These are phyloP conservation scores for Solanum chacoense DNA, from an alignment of 305 asterid genomes.

Conservation along the genomic window DNA sequence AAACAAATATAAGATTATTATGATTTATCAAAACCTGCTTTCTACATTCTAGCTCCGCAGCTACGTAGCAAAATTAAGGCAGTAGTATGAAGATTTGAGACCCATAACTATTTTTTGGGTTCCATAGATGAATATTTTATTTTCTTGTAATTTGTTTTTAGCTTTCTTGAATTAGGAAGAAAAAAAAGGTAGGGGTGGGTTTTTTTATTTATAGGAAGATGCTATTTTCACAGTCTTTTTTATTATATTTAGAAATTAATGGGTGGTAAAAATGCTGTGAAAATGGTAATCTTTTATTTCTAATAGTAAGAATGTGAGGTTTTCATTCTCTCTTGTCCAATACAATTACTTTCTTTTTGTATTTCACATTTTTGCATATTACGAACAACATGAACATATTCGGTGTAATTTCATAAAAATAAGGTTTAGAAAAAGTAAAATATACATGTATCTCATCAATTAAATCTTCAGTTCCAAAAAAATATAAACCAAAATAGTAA, in stretches of 20 bases:
- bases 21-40: background rate
- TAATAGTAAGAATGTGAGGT: background rate
- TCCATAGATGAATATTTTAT: background rate
- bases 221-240: slow-evolving; percentile 63
- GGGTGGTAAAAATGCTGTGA: slow-evolving; percentile 48
- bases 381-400: no score
- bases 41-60: background rate
- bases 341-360: background rate
- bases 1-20: background rate
- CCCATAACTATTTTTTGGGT: background rate
- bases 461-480: no score
- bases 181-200: background rate
- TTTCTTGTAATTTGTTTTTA: background rate
- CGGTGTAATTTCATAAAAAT: no score
- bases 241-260: background rate
- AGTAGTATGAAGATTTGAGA: background rate
- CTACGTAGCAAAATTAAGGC: background rate
- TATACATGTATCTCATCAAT: no score
- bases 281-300: slow-evolving; percentile 8
- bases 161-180: background rate
- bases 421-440: no score
- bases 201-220: slow-evolving; percentile 1
- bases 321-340: background rate
- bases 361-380: background rate
- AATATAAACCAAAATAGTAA: no score